A percentile compares a stretch with the other conserved stretches of the same genome.
Conservation (phyloP, 2,329 filamentous ascomycete species). For the Aspergillus pseudonomiae region DNA sequence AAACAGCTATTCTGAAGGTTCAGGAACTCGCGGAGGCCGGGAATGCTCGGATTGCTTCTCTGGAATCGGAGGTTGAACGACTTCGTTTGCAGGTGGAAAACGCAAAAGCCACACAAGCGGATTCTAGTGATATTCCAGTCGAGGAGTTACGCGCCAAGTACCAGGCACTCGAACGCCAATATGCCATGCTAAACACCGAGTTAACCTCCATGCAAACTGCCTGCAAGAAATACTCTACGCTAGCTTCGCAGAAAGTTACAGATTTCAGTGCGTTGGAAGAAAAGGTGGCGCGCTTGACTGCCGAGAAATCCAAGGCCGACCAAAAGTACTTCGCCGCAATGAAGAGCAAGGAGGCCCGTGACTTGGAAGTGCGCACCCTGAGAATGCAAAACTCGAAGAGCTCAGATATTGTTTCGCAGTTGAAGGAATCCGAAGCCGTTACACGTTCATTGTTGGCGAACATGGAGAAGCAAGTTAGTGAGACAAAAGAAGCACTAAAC, state of each 20-base stretch:
- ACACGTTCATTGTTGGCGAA: constrained; percentile 77
- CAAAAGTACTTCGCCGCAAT: constrained; percentile 97
- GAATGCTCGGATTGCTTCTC: constrained; percentile 75
- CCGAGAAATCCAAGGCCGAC: constrained; percentile 94
- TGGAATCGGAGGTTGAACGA: constrained; percentile 82
- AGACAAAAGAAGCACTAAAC: constrained; percentile 78
- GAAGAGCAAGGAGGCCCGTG: constrained; percentile 86
- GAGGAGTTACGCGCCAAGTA: constrained; percentile 77
- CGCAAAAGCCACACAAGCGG: constrained; percentile 41
- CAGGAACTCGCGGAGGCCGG: constrained; percentile 79
- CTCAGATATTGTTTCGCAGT: constrained; percentile 86
- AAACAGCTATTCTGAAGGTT: constrained; percentile 69
- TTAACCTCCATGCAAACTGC: constrained; percentile 86
- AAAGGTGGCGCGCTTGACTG: constrained; percentile 70
- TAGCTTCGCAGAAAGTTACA: constrained; percentile 84
- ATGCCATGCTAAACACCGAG: constrained; percentile 82
- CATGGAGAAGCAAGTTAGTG: constrained; percentile 86
- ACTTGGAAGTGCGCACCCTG: constrained; percentile 76
- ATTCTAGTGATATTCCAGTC: constrained; percentile 61
- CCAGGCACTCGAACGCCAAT: constrained; percentile 75
- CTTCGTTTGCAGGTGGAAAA: constrained; percentile 62
- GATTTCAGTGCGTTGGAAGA: constrained; percentile 79
- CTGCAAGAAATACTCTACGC: constrained; percentile 82
- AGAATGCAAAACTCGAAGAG: constrained; percentile 85
- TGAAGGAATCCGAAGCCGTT: constrained; percentile 86